Evolutionary conservation across 768 basidiomycete genomes (phyloP).

Genomic region (Clitopilus hobsonii): DNA sequence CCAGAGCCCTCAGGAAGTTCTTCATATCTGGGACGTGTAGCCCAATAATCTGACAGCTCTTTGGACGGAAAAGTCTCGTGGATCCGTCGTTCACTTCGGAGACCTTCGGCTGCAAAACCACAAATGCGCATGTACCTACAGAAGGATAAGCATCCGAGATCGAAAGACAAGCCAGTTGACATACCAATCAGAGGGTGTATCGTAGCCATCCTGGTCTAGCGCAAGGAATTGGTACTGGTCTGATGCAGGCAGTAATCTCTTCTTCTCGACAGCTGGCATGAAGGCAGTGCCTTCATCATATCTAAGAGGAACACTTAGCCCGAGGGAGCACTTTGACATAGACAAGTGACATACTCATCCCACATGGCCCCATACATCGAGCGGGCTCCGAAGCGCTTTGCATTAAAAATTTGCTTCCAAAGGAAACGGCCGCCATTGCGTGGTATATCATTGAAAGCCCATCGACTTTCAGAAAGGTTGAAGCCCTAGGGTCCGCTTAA

Average conservation of each 20-base stretch:
- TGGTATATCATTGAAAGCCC: slow-evolving; percentile 68
- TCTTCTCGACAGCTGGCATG: slow-evolving; percentile 64
- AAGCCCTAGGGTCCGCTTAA: slow-evolving; percentile 43
- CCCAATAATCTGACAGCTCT: slow-evolving; percentile 75
- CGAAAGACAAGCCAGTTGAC: slow-evolving; percentile 16
- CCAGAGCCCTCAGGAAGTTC: slow-evolving; percentile 24
- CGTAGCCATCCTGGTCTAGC: slow-evolving; percentile 73
- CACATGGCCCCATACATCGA: slow-evolving; percentile 84
- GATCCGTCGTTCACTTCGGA: slow-evolving; percentile 61
- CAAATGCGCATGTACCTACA: slow-evolving; percentile 73
- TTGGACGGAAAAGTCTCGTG: slow-evolving; percentile 63
- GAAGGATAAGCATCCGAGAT: slow-evolving; percentile 4
- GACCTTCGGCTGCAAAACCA: slow-evolving; percentile 65
- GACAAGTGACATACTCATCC: slow-evolving; percentile 79
- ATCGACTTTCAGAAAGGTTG: slow-evolving; percentile 67
- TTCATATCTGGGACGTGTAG: slow-evolving; percentile 55
- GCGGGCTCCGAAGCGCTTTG: slow-evolving; percentile 52
- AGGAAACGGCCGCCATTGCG: slow-evolving; percentile 73
- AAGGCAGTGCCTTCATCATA: slow-evolving; percentile 85
- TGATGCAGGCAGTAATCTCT: slow-evolving; percentile 55
- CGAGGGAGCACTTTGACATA: too few relatives aligned
- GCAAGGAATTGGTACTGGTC: slow-evolving; percentile 60
- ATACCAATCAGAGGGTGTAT: slow-evolving; percentile 78
- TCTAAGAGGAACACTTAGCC: too few relatives aligned
- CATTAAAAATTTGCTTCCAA: slow-evolving; percentile 76